Percentiles rank a stretch among this genome's conserved stretches.
These are phyloP conservation scores for Medicago truncatula DNA, from an alignment of 306 rosid genomes.

Conservation along the genomic window MtrunA17r5.0-ANR NC_053046.1:42930501-42931000, in stretches of 20 bases:
- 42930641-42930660: not conserved
- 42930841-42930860: constrained; percentile 66
- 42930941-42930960: constrained; percentile 66
- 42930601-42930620: constrained; percentile 75
- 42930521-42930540: constrained; percentile 95
- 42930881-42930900: constrained; percentile 79
- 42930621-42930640: constrained; percentile 56
- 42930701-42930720: not conserved
- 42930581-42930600: constrained; percentile 77
- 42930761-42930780: not conserved
- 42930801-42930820: not conserved
- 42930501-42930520: constrained; percentile 66
- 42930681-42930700: not conserved
- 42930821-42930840: not conserved
- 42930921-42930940: constrained; percentile 69
- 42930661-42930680: not conserved
- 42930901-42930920: constrained; percentile 59
- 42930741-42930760: not conserved
- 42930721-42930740: not conserved
- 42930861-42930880: constrained; percentile 69
- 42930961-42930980: constrained; percentile 62
- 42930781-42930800: not conserved
- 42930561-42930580: constrained; percentile 61
- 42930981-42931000: constrained; percentile 80
- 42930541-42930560: constrained; percentile 75